Base-by-base conservation (phyloP, 768 basidiomycete genomes). In the Mycena pura region DNA sequence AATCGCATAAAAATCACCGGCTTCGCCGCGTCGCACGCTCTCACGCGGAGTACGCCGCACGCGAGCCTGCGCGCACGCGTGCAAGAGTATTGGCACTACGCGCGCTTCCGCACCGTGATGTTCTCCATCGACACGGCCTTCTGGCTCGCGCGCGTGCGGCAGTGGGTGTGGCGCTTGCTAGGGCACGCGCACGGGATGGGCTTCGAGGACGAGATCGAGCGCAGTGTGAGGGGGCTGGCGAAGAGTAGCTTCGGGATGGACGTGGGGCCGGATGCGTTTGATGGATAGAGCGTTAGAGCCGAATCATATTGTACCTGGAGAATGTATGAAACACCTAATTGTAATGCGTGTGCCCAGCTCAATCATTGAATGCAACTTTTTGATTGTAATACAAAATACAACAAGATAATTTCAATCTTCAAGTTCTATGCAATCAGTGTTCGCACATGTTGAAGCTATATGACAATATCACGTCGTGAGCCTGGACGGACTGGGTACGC, bases 1-100 rank as follows among this genome's bases (percentile, higher is more conserved):
- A 95, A 96, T 70, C 86, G 94, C 19, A 89, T 97, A 76, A 95
- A 93, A 73, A 91, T 96, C 53, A 93, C 91, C 0, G 94, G 91
- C 0, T 85, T 84, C 71, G 93, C 87, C 85, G 95, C 93, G 25
- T 88, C 92, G 5, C 80, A 82, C 22, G 89, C 90, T 5, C 80
- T 91, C 6, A 75, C 80, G 10, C 75, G 77, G n/a, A 74, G 79
- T 27, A 66, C 78, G 15, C 28, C 47, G 21, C 67, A 80, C 59
- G 78, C 86, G 29, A 63, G 79, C 15, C 58, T 84, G 44, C 49
- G 66, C 3, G 72, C 78, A 41, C 81, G 84, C 5, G 34, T 84
- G 2, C 72, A 71, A 38, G 88, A 89, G 69, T 84, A 83, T 68
- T 84, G 78, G 73, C 78, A 84, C 50, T 80, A 92, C 65, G 63